Base-by-base conservation (phyloP, 164 flowering plant species). In the Liquidambar formosana region DNA sequence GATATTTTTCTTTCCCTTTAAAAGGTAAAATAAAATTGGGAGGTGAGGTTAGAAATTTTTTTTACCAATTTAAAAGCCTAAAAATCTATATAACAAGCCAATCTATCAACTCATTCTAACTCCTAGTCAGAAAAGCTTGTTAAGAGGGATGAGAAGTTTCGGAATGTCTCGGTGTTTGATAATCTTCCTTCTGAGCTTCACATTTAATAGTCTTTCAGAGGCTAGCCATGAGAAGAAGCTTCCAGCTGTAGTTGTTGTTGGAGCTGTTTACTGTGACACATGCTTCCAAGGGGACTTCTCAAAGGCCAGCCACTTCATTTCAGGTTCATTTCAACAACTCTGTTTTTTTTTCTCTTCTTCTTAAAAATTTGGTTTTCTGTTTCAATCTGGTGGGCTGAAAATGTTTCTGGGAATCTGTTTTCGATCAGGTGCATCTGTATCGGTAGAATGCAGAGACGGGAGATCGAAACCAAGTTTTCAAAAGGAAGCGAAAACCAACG, bases 241-340 rank as follows among this genome's bases (percentile, higher is more conserved):
- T 72, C 78, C 83, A 64, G 75, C 92, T 77, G 97, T 87, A 15
- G 80, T 84, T 64, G 83, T 90, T 25, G 86, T 85, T 44, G 97
- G 98, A 21, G 84, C 90, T 22, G 96, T 92, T 47, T 88, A 73
- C 73, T 91, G 98, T 71, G 94, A 91, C 72, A 85, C 96, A 41
- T 93, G 98, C 65, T 89, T 79, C 75, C 83, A 79, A 21, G 69
- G 76, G 21, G 76, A 69, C 61, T 76, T 88, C 82, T 75, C 93
- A 23, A 76, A 57, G 72, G 23, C 69, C 70, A 83, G 83, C 77
- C 89, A 84, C 83, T 88, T 88, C 82, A 84, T 94, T 65, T 72
- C 91, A 87, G 98, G 98, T 93, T 69, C 65, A 47, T 64, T 60
- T 57, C 6, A 6, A 11, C 45, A 18, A 25, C 21, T 12, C 22